These are phyloP conservation scores for Stephania cephalantha DNA, from an alignment of 164 flowering plant genomes.

Conservation along the genomic window DNA sequence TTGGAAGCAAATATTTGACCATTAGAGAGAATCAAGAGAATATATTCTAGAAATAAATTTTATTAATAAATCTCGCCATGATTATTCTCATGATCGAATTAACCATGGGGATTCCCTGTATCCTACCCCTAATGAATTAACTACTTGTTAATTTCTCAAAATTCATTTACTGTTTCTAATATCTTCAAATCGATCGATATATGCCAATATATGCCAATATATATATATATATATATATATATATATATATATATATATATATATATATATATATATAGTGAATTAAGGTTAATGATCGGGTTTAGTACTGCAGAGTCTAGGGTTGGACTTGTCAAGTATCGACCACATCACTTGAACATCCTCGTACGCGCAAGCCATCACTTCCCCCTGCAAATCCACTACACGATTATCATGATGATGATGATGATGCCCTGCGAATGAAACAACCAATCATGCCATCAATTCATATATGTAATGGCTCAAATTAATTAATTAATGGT, in stretches of 20 bases:
- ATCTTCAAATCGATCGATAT: too few relatives aligned
- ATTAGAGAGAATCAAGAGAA: too few relatives aligned
- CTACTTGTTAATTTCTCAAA: not conserved
- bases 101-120: constrained; percentile 38
- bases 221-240: too few relatives aligned
- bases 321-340: constrained; percentile 41
- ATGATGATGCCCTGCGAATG: constrained; percentile 26
- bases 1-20: too few relatives aligned
- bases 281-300: not conserved
- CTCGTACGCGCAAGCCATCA: constrained; percentile 79
- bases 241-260: too few relatives aligned
- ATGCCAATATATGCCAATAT: too few relatives aligned
- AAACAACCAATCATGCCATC: not conserved
- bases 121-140: not conserved
- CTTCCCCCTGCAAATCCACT: constrained; percentile 70
- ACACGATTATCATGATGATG: constrained; percentile 21
- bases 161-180: not conserved
- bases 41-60: not conserved
- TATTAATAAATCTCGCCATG: constrained; percentile 35
- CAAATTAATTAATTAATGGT: too few relatives aligned
- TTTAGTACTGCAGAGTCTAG: constrained; percentile 8
- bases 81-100: constrained; percentile 1
- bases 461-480: not conserved
- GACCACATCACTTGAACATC: constrained; percentile 94
- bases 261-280: not conserved